Base-by-base conservation (phyloP, 1,139 yeast species). In the Pneumocystis carinii region DNA sequence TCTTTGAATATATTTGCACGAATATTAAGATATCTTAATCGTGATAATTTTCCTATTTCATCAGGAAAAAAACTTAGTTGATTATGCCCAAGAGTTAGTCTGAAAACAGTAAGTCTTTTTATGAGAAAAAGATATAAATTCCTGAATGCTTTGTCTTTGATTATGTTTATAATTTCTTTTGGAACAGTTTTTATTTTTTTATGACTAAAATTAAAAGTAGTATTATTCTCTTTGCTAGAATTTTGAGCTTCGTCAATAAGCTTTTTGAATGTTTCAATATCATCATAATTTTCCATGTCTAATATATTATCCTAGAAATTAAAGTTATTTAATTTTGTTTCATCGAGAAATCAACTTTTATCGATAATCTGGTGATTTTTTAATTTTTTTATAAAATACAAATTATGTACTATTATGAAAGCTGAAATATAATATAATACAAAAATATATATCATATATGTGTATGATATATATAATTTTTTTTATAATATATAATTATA, bases 11-110 rank as follows among this genome's bases (percentile, higher is more conserved):
- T 72, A 71, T 87, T 87, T 67, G 79, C 78, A 69, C 86, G 86
- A 60, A 87, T 75, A 71, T 87, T 92, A 66, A 87, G 74, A 68
- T 84, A 86, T 62, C 82, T 76, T 64, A 87, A 73, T 62, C 76
- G 75, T 32, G 79, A 71, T 67, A 86, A 74, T 37, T 74, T 71
- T 14, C 73, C 69, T 67, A 86, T 42, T 24, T 62, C 61, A 15
- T 62, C n/a, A 35, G 66, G 66, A 60, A 64, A 60, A 3, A 65
- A 61, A 17, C 63, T 57, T n/a, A 63, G 66, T 15, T 60, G 59
- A 38, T 63, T 63, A 59, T 64, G 66, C 17, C 66, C 63, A 24
- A 64, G 55, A 5, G 66, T 62, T 38, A 64, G 62, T 14, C 66
- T 64, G 32, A 10, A 29, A 35, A 15, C 15, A 58, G 55, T 36